Base-by-base conservation (phyloP, 805 yeast genomes). In the Blastobotrys muscicola region DNA sequence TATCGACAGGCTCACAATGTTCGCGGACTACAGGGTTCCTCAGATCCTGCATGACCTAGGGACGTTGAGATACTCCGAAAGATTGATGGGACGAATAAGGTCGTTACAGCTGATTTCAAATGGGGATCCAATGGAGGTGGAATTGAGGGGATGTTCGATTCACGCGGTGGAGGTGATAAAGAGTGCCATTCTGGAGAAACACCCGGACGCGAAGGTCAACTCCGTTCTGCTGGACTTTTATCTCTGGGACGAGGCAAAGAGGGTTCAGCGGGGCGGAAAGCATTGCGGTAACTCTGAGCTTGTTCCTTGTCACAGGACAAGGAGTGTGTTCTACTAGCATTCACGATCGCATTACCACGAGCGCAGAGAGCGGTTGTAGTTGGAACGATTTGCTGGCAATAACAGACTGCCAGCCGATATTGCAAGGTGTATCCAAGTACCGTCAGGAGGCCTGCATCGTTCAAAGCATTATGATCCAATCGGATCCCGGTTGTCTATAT, bases 21-120 rank as follows among this genome's bases (percentile, higher is more conserved):
- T 68, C 53, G 72, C 72, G 11, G 72, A 68, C 49, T 68, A 68
- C 46, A 58, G 72, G 11, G 72, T 68, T 8, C 72, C 72, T 1
- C 72, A 69, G 46, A 68, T 68, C 9, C 57, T 68, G 26, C 56
- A 59, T 29, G 48, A 50, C 10, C 53, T 67, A 8, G 66, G 68
- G 3, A 65, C 69, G 38, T 33, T 68, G 15, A 36, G 44, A 29
- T 69, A 68, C 45, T 57, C 67, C 1, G 41, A 44, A 2, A 44
- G 33, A 11, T 55, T 68, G 23, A 41, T 38, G 5, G 38, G 31
- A 4, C 48, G 50, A 4, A 40, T 68, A 23, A 46, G 39, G 10
- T 32, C 9, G 2, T 54, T 54, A 11, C 29, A 50, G 37, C 39
- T 43, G 14, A 39, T 68, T 4, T 48, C 46, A 1, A 43, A 58